Percentiles rank a stretch among this genome's conserved stretches.
Conservation (phyloP, 163 green algal species). For the Coccomyxa subellipsoidea region DNA sequence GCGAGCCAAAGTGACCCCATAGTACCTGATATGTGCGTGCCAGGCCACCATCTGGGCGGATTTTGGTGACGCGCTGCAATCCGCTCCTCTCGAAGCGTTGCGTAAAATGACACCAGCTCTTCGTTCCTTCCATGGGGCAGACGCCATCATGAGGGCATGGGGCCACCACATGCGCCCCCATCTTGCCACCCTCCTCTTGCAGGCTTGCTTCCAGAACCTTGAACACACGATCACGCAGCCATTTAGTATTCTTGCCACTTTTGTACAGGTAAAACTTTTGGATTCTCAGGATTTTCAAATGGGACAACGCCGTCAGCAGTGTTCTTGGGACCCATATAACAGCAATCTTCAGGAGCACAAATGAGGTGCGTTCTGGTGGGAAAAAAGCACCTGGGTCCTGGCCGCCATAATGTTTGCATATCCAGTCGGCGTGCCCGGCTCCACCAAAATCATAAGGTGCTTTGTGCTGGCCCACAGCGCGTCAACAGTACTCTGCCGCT, state of each 20-base stretch:
- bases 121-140: conserved; percentile 66
- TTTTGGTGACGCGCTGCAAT: conserved; percentile 36
- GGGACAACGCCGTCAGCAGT: too few relatives aligned
- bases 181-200: conserved; percentile 7
- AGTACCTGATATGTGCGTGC: conserved; percentile 9
- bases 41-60: conserved; percentile 4
- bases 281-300: too few relatives aligned
- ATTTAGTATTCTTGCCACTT: too few relatives aligned
- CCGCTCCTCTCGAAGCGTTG: conserved; percentile 60
- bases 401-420: conserved; percentile 51
- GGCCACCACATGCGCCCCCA: conserved; percentile 67
- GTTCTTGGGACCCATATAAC: too few relatives aligned
- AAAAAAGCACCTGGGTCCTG: conserved; percentile 31
- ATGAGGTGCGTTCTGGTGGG: not conserved
- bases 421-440: conserved; percentile 76
- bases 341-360: too few relatives aligned
- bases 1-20: too few relatives aligned
- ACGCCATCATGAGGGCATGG: conserved; percentile 77
- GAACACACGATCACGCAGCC: too few relatives aligned
- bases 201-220: conserved; percentile 8
- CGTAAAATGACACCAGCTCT: conserved; percentile 77
- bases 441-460: conserved; percentile 68
- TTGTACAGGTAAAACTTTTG: too few relatives aligned
- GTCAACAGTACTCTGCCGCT: conserved; percentile 22
- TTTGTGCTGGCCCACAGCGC: conserved; percentile 25